Evolutionary conservation across 768 basidiomycete genomes (phyloP).

Genomic region (Amanita fuliginea): DNA sequence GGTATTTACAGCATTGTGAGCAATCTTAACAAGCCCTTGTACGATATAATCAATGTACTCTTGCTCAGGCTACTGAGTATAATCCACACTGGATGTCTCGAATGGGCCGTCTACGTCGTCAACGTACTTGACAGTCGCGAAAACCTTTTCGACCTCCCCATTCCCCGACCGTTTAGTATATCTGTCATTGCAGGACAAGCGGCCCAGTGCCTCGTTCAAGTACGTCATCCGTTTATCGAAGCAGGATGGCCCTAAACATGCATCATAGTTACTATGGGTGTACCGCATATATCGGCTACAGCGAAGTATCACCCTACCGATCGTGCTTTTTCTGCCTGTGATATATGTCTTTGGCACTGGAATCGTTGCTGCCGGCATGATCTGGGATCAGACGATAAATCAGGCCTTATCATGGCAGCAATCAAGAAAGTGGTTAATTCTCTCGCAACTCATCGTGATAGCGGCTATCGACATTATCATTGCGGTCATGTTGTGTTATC

Average conservation of each 20-base stretch:
- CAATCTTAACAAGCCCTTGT: neutral
- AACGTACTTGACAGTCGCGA: neutral
- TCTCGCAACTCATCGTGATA: neutral
- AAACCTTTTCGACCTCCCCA: neutral
- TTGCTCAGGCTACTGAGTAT: neutral
- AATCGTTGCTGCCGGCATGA: neutral
- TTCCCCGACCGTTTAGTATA: neutral
- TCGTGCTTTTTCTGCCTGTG: neutral
- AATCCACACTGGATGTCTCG: neutral
- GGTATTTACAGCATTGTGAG: constrained; percentile 1
- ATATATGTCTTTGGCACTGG: neutral
- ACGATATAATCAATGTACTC: neutral
- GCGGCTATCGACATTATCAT: neutral
- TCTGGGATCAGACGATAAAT: neutral
- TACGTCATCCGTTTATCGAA: neutral
- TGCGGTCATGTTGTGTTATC: constrained; percentile 1
- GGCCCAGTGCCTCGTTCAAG: neutral
- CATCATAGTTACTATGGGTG: neutral
- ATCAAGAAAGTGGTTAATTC: neutral
- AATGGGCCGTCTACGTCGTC: neutral
- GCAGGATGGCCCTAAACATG: neutral
- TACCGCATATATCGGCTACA: neutral
- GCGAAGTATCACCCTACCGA: neutral
- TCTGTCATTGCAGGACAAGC: neutral
- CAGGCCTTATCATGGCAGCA: neutral